Evolutionary conservation across 306 rosid species (phyloP), one percentile per base, ranked within the genome.

Genomic region (Parietaria judaica): DNA sequence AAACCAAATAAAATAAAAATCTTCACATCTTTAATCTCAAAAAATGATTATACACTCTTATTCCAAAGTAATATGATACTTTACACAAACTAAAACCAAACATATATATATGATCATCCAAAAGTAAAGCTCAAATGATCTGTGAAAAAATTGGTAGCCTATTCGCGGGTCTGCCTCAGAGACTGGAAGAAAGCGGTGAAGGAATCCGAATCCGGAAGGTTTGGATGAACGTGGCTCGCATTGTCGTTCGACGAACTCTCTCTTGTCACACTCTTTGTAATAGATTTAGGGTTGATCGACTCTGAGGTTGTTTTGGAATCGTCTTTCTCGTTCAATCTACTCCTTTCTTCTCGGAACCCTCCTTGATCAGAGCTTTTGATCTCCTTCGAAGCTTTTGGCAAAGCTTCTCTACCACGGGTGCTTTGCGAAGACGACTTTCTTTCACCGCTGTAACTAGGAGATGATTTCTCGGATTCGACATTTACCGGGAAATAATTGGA

Each of bases 171-270:
- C 74, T 81, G 80, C 66, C 78, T 79, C 51, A 91, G 89, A 64
- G 92, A 78, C 44, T 46, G 61, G 73, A 91, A 86, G 71, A 82
- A 86, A 1, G 95, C 95, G 35, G 84, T 65, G 8, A 88, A 71
- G 53, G 80, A 60, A 60, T 91, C 95, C 34, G 79, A 83, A 67
- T 91, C 95, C 1, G 98, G 98, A 72, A 85, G 84, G 78, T 88
- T 88, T 4, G 96, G 96, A 74, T 91, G 96, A 67, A 85, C 86
- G 54, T 91, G 98, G 64, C 73, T 73, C 34, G 72, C 69, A 57
- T 61, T 85, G 75, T 70, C 76, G 64, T 68, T 76, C 12, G 83
- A 67, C 15, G 79, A 50, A 53, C 66, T 36, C 67, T 74, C 81
- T 62, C 50, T 70, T 66, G 59, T 51, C 44, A 14, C 72, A 49